Conservation (phyloP, 148 eudicot genomes). For the Rhododendron ferrugineum region DNA sequence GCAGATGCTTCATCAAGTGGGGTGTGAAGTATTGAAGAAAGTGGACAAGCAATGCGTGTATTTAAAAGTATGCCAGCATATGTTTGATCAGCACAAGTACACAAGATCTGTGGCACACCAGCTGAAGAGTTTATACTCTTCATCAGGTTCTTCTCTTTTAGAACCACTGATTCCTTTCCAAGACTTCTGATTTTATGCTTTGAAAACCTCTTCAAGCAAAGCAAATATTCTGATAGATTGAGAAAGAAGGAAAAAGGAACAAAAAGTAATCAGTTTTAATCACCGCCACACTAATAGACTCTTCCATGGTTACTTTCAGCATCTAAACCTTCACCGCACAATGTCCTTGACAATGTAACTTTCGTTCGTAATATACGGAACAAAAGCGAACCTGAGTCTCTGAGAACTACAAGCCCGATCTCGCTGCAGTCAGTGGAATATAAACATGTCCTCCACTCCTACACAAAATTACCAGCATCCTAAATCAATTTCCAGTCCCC, state of each 20-base stretch:
- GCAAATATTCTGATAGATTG: conserved; percentile 41
- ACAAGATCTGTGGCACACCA: conserved; percentile 62
- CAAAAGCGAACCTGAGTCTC: conserved; percentile 52
- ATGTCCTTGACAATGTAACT: neutral
- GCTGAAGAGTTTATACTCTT: conserved; percentile 42
- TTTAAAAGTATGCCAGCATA: conserved; percentile 75
- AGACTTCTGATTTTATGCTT: conserved; percentile 75
- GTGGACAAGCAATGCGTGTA: conserved; percentile 66
- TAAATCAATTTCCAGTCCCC: conserved; percentile 10
- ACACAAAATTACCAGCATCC: conserved; percentile 13
- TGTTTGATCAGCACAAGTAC: conserved; percentile 74
- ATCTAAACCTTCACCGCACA: neutral
- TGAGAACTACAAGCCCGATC: conserved; percentile 69
- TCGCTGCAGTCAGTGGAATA: conserved; percentile 90
- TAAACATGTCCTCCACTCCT: conserved; percentile 78
- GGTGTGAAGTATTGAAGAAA: conserved; percentile 55
- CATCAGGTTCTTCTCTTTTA: conserved; percentile 72
- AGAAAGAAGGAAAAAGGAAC: neutral
- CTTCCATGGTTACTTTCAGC: neutral
- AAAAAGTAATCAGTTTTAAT: neutral
- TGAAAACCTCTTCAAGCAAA: conserved; percentile 75
- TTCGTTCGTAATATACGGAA: neutral
- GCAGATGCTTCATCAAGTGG: conserved; percentile 77
- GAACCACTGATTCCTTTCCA: conserved; percentile 68
- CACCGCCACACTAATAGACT: neutral